phyloP scores from a whole-genome alignment of 1,284 basidiomycete species.

The Flammula alnicola region DNA sequence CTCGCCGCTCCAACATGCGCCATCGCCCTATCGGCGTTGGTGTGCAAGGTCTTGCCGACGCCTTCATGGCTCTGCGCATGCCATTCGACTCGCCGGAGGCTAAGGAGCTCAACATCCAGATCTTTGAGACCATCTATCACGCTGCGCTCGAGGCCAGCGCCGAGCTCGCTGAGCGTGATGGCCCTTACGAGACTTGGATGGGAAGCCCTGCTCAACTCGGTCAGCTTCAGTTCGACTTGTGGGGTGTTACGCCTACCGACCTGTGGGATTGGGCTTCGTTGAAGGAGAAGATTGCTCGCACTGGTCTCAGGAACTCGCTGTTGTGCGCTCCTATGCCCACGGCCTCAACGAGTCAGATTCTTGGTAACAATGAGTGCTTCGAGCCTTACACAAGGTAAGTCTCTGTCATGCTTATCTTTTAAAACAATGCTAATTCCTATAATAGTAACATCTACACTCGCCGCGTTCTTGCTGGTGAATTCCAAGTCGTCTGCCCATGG shows the following conservation, averaged over 20 bases:
- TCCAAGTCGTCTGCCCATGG: constrained; percentile 99
- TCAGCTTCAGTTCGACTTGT: constrained; percentile 93
- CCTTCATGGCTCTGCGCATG: constrained; percentile 97
- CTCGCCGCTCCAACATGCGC: constrained; percentile 93
- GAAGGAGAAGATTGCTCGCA: constrained; percentile 87
- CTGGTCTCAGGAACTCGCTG: constrained; percentile 94
- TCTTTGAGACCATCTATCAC: constrained; percentile 99
- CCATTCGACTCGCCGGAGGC: constrained; percentile 94
- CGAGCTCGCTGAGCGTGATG: constrained; percentile 85
- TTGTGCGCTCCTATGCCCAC: constrained; percentile 98
- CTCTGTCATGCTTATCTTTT: neutral
- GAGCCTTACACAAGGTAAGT: constrained; percentile 91
- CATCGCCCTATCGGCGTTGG: constrained; percentile 98
- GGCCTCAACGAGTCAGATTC: constrained; percentile 97
- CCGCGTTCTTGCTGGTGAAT: constrained; percentile 98
- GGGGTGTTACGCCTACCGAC: constrained; percentile 91
- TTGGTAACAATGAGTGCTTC: constrained; percentile 99
- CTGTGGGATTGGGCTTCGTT: constrained; percentile 95
- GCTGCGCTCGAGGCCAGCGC: constrained; percentile 91
- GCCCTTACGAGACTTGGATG: constrained; percentile 90
- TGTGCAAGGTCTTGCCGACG: constrained; percentile 97
- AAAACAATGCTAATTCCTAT: constrained; percentile 11
- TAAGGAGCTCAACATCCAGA: constrained; percentile 89
- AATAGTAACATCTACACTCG: constrained; percentile 97
- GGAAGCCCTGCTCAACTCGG: constrained; percentile 92